Percentiles rank a stretch among this genome's conserved stretches.
Evolutionary conservation across 805 yeast genomes (phyloP).

Genomic region (Pichia gijzeniarum): DNA sequence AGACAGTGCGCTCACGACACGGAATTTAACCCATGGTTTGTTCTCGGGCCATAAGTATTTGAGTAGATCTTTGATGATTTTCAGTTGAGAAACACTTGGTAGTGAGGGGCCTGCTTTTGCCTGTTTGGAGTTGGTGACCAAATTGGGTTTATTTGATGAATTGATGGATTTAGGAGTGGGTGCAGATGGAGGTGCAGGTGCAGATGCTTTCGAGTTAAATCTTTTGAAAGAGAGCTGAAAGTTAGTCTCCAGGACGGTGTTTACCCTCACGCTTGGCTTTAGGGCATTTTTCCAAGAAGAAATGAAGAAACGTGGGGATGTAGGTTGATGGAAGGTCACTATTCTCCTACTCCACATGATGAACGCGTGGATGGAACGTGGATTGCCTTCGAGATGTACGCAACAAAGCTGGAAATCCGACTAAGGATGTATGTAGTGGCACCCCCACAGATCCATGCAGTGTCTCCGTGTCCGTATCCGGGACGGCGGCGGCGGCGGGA

Average conservation of each 20-base stretch:
- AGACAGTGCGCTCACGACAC: conserved; percentile 72
- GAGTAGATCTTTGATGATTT: conserved; percentile 58
- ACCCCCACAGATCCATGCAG: no score
- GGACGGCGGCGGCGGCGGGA: no score
- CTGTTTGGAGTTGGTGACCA: conserved; percentile 14
- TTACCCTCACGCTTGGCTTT: no score
- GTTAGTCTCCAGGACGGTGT: no score
- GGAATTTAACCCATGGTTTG: conserved; percentile 53
- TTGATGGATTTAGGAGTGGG: neutral
- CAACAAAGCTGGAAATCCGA: no score
- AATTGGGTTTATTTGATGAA: conserved; percentile 15
- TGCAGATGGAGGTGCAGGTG: no score
- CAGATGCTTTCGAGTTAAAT: conserved; percentile 6
- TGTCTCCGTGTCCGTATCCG: no score
- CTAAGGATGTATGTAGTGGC: no score
- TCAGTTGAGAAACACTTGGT: conserved; percentile 35
- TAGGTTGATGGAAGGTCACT: neutral
- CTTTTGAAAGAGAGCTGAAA: neutral
- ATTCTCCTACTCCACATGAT: no score
- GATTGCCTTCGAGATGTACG: no score
- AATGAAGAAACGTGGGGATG: neutral
- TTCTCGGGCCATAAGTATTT: conserved; percentile 79
- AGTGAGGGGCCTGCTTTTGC: conserved; percentile 13
- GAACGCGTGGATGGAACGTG: no score
- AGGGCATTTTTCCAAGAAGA: neutral